Evolutionary conservation across 2,329 filamentous ascomycete genomes (phyloP).

Genomic region (Paraphaeosphaeria minitans): DNA sequence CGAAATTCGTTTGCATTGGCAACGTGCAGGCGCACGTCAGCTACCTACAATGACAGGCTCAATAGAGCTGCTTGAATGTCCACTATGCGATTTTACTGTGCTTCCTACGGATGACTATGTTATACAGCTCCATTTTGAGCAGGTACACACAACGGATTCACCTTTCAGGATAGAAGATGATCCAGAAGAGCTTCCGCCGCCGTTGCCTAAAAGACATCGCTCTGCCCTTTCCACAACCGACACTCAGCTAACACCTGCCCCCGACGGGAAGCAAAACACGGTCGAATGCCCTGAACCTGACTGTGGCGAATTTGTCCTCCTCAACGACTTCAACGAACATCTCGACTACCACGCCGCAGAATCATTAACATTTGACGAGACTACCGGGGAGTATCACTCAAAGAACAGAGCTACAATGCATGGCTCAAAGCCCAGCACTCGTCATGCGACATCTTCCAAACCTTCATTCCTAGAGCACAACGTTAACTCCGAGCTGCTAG

Average conservation of each 20-base stretch:
- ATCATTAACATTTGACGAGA: conserved; percentile 46
- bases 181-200: conserved; percentile 32
- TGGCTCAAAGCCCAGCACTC: conserved; percentile 17
- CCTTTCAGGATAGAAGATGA: conserved; percentile 44
- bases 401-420: conserved; percentile 41
- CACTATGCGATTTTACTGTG: conserved; percentile 42
- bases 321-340: conserved; percentile 53
- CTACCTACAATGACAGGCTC: conserved; percentile 23
- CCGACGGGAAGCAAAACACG: conserved; percentile 33
- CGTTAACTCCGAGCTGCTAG: conserved; percentile 26
- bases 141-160: conserved; percentile 45
- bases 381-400: conserved; percentile 41
- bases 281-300: conserved; percentile 50
- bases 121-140: conserved; percentile 49
- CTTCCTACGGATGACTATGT: conserved; percentile 37
- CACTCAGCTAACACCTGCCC: conserved; percentile 32
- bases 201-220: conserved; percentile 26
- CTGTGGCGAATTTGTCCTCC: conserved; percentile 51
- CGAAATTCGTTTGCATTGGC: not conserved
- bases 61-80: conserved; percentile 38
- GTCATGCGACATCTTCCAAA: conserved; percentile 20
- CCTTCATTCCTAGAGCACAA: conserved; percentile 31
- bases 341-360: conserved; percentile 52
- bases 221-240: conserved; percentile 20
- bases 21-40: conserved; percentile 5